A percentile compares a stretch with the other conserved stretches of the same genome.
Evolutionary conservation across 1,284 basidiomycete genomes (phyloP).

Genomic region (Albatrellus sp.): DNA sequence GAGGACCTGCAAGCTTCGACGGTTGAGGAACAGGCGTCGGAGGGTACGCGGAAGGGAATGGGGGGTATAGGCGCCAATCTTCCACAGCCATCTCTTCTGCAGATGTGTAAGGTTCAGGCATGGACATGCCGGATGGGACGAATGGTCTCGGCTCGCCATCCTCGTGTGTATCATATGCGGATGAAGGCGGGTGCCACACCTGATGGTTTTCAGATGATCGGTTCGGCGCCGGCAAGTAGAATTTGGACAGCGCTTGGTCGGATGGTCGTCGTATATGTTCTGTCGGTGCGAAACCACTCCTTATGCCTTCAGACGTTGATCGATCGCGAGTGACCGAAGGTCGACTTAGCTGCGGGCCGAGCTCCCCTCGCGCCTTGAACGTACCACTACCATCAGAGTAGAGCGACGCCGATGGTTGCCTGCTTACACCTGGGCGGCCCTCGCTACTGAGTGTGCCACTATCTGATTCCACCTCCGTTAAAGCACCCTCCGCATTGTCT

Average conservation of each 20-base stretch:
- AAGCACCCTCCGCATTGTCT: slow-evolving; percentile 7
- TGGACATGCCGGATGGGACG: slow-evolving; percentile 12
- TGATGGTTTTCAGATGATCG: slow-evolving; percentile 14
- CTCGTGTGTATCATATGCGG: slow-evolving; percentile 15
- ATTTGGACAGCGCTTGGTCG: too few relatives aligned
- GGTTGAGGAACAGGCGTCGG: slow-evolving; percentile 28
- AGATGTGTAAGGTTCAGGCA: slow-evolving; percentile 13
- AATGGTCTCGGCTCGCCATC: slow-evolving; percentile 11
- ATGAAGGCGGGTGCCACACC: slow-evolving; percentile 27
- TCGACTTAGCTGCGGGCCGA: too few relatives aligned
- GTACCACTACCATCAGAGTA: background rate
- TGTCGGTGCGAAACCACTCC: too few relatives aligned
- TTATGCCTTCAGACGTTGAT: too few relatives aligned
- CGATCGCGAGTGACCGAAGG: too few relatives aligned
- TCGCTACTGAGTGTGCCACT: background rate
- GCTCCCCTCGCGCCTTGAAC: too few relatives aligned
- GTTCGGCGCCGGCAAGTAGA: too few relatives aligned
- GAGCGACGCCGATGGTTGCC: background rate
- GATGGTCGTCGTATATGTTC: too few relatives aligned
- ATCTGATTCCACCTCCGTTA: slow-evolving; percentile 10
- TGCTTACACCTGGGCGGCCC: slow-evolving; percentile 3
- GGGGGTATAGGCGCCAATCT: slow-evolving; percentile 35
- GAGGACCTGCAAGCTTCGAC: slow-evolving; percentile 5
- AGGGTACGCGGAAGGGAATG: slow-evolving; percentile 40
- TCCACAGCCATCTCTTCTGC: slow-evolving; percentile 15